Evolutionary conservation across 1,284 basidiomycete species (phyloP).

Genomic region (Phellinidium pouzarii): DNA sequence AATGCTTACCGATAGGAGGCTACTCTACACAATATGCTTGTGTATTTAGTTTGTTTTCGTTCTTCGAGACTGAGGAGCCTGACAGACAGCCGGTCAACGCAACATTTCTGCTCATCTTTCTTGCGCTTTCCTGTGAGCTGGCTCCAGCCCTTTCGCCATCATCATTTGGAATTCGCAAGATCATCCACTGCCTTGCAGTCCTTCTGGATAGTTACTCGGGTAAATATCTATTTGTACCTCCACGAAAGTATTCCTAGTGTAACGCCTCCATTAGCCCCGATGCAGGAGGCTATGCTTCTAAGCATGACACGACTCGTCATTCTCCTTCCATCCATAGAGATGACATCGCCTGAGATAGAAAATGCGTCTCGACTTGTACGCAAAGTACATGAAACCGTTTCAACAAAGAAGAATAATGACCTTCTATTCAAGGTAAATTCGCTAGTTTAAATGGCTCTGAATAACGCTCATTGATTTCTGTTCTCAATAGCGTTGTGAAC

Average conservation of each 20-base stretch:
- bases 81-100: not conserved
- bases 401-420: conserved; percentile 31
- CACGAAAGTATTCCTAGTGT: not conserved
- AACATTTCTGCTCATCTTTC: conserved; percentile 13
- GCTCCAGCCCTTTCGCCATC: not conserved
- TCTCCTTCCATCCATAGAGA: conserved; percentile 29
- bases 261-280: conserved; percentile 37
- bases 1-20: not conserved
- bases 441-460: conserved; percentile 6
- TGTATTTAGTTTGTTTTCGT: not conserved
- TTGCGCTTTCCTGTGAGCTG: conserved; percentile 11
- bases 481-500: conserved; percentile 50
- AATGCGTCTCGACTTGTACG: not conserved
- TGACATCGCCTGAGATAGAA: conserved; percentile 1
- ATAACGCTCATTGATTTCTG: conserved; percentile 4
- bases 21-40: not conserved
- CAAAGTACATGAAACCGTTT: not conserved
- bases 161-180: not conserved
- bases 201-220: not conserved
- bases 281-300: conserved; percentile 64
- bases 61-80: not conserved
- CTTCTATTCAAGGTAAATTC: conserved; percentile 4
- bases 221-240: not conserved
- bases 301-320: conserved; percentile 59
- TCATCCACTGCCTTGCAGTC: conserved; percentile 2